phyloP scores from a whole-genome alignment of 2,329 filamentous ascomycete species.

The Aspergillus brunneoviolaceus region DNA sequence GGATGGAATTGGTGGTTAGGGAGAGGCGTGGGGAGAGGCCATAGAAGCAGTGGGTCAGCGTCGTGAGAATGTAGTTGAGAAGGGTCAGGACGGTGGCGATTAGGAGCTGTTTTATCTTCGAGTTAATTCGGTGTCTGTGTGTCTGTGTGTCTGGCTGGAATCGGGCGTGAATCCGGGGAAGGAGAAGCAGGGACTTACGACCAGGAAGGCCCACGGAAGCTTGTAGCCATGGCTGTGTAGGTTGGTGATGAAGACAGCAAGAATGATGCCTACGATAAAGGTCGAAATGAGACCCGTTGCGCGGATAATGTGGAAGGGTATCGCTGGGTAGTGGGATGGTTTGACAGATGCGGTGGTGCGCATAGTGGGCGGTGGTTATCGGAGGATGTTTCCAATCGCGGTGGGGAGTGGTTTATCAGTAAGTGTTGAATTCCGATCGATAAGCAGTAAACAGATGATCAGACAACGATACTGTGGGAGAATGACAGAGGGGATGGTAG shows the following conservation, averaged over 20 bases:
- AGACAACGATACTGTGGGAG: too few relatives aligned
- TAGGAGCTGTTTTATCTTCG: slow-evolving; percentile 46
- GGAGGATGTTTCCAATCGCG: background rate
- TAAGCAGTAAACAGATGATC: background rate
- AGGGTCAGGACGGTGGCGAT: slow-evolving; percentile 54
- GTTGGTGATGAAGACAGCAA: slow-evolving; percentile 57
- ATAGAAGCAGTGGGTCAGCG: slow-evolving; percentile 51
- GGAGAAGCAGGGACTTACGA: slow-evolving; percentile 43
- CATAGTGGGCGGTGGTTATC: slow-evolving; percentile 24
- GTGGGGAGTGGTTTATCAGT: background rate
- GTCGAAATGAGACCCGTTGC: slow-evolving; percentile 50
- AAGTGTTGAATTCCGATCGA: background rate
- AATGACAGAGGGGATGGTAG: background rate
- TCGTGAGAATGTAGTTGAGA: slow-evolving; percentile 49
- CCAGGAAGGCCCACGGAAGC: slow-evolving; percentile 60
- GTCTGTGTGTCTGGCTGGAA: background rate
- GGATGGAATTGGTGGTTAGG: slow-evolving; percentile 48
- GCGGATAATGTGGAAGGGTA: slow-evolving; percentile 43
- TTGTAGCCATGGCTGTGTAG: slow-evolving; percentile 52
- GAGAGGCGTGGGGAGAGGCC: slow-evolving; percentile 55
- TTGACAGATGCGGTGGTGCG: slow-evolving; percentile 30
- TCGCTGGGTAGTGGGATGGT: slow-evolving; percentile 41
- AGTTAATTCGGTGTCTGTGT: slow-evolving; percentile 5
- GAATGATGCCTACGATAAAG: slow-evolving; percentile 54
- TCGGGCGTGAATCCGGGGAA: background rate